phyloP scores from a whole-genome alignment of 768 basidiomycete genomes.

The Hericium alpestre region DNA sequence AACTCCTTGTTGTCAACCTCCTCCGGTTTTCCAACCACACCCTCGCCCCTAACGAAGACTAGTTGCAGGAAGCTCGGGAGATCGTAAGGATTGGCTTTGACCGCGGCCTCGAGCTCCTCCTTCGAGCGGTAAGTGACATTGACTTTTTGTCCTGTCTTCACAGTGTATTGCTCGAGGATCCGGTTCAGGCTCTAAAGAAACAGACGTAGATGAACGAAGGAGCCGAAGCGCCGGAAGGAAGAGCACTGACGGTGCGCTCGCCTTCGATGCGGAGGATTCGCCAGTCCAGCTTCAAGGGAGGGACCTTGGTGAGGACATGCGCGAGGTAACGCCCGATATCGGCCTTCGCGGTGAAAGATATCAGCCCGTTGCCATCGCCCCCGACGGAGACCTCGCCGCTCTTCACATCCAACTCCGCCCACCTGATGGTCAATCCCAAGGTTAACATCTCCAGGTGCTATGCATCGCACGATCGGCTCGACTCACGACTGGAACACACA shows the following conservation, averaged over 20 bases:
- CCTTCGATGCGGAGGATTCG: background rate
- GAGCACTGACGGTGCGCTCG: background rate
- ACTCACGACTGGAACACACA: background rate
- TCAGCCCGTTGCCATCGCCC: background rate
- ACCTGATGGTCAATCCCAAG: background rate
- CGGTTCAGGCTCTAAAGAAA: background rate
- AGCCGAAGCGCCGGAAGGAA: background rate
- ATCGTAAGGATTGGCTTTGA: background rate
- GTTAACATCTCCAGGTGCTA: background rate
- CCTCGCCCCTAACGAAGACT: background rate
- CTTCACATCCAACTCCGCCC: background rate
- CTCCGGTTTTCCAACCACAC: background rate
- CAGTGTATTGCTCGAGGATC: background rate
- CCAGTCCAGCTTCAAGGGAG: background rate
- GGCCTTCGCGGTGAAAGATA: background rate
- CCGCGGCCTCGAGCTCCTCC: background rate
- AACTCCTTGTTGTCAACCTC: background rate
- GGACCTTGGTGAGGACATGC: background rate
- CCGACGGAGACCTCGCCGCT: background rate
- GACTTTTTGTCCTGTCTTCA: background rate
- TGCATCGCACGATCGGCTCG: background rate
- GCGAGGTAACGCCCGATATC: constrained; percentile 1
- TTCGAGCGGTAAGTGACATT: background rate
- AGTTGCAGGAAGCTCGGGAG: background rate
- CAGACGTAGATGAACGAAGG: background rate